Conservation (phyloP, 192 early-diverging fungal genomes). For the Thoreauomyces humboldtii region DNA sequence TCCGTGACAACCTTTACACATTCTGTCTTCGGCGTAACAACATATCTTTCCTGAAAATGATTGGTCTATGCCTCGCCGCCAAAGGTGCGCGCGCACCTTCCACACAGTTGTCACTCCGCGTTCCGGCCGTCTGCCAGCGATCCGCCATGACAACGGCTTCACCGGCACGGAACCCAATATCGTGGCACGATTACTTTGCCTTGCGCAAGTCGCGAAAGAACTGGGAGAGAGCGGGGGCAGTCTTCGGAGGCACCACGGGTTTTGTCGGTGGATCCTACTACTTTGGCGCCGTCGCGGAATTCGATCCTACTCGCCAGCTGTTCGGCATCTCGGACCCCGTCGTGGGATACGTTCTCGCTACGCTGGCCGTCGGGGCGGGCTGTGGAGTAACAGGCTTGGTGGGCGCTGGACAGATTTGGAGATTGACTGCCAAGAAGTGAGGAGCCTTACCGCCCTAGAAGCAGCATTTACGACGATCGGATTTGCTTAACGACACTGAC, state of each 20-base stretch:
- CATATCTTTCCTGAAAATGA: no score
- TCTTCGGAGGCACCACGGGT: conserved; percentile 13
- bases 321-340: conserved; percentile 40
- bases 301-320: conserved; percentile 44
- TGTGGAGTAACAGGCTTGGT: conserved; percentile 31
- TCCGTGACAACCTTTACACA: no score
- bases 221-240: conserved; percentile 32
- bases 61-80: no score
- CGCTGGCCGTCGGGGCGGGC: conserved; percentile 25
- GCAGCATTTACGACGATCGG: neutral
- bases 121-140: no score
- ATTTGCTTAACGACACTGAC: no score
- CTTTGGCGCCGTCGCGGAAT: conserved; percentile 46
- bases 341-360: conserved; percentile 36
- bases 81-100: no score
- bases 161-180: no score
- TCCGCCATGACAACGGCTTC: no score
- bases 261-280: conserved; percentile 40
- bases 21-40: no score
- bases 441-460: neutral
- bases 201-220: conserved; percentile 29
- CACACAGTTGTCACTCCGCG: no score
- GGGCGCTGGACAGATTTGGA: conserved; percentile 30
- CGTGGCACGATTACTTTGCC: conserved; percentile 47
- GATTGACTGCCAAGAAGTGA: conserved; percentile 32